Evolutionary conservation across 768 basidiomycete species (phyloP).

Genomic region (Podaxis carcinomalis): DNA sequence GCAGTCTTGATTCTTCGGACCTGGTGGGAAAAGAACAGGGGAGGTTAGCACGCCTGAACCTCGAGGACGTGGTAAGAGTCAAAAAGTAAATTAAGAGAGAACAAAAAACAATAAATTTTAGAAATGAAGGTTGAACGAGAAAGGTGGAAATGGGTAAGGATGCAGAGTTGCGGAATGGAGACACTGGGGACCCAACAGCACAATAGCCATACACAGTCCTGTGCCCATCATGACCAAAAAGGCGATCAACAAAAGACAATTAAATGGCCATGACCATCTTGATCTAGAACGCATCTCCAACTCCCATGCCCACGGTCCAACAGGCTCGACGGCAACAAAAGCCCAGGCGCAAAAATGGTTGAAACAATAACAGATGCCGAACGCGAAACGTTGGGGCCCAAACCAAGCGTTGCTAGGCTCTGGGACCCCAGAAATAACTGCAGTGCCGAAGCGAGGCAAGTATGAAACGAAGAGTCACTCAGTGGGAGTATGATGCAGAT

Average conservation of each 20-base stretch:
- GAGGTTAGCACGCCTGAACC: slow-evolving; percentile 5
- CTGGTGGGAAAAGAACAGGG: slow-evolving; percentile 26
- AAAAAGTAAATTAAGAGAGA: slow-evolving; percentile 1
- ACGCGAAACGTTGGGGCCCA: not conserved
- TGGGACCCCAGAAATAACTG: not conserved
- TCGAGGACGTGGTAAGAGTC: not conserved
- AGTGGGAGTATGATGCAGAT: not conserved
- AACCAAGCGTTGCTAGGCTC: not conserved
- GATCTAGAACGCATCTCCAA: not conserved
- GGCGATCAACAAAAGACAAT: not conserved
- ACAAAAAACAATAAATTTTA: not conserved
- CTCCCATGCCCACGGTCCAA: slow-evolving; percentile 3
- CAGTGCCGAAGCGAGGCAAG: not conserved
- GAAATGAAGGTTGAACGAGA: not conserved
- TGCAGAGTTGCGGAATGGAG: not conserved
- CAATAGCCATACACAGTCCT: not conserved
- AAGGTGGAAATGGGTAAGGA: not conserved
- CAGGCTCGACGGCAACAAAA: not conserved
- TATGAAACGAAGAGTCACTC: not conserved
- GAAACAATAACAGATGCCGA: not conserved
- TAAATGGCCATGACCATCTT: not conserved
- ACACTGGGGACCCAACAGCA: not conserved
- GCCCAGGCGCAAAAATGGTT: not conserved
- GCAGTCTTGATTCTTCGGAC: slow-evolving; percentile 69
- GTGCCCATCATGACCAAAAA: not conserved